phyloP scores from a whole-genome alignment of 1,284 basidiomycete genomes.

The Pyrrhoderma lamaoense region DNA sequence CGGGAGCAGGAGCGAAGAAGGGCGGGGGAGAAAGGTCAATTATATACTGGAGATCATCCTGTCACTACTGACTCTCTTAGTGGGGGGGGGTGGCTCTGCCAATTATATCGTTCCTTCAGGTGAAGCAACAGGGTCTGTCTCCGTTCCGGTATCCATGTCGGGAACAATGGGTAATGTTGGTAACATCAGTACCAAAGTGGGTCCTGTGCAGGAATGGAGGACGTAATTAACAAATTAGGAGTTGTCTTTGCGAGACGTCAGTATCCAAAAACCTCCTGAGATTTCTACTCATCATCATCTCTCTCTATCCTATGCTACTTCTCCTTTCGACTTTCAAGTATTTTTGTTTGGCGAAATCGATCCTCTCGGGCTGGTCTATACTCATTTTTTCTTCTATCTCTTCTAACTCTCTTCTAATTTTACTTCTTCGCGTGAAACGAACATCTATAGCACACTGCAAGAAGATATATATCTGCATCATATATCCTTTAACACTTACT shows the following conservation, averaged over 20 bases:
- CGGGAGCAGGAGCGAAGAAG: conserved; percentile 6
- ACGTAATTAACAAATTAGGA: no score
- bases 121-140: not conserved
- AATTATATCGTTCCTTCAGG: no score
- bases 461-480: no score
- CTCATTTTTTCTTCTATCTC: not conserved
- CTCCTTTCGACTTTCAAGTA: not conserved
- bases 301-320: not conserved
- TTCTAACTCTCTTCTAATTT: not conserved
- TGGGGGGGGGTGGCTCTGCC: not conserved
- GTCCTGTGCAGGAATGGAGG: conserved; percentile 2
- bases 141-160: conserved; percentile 1
- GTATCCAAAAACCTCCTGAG: no score
- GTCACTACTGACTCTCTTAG: not conserved
- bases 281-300: not conserved
- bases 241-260: not conserved
- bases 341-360: not conserved
- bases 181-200: not conserved
- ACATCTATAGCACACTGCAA: no score
- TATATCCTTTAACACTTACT: not conserved
- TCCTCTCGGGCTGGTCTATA: no score
- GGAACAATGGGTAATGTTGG: no score
- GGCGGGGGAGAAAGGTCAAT: not conserved
- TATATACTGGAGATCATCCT: not conserved
- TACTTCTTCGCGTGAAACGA: no score